Evolutionary conservation across 1,139 yeast genomes (phyloP).

Genomic region (Saccharomyces hybrid): DNA sequence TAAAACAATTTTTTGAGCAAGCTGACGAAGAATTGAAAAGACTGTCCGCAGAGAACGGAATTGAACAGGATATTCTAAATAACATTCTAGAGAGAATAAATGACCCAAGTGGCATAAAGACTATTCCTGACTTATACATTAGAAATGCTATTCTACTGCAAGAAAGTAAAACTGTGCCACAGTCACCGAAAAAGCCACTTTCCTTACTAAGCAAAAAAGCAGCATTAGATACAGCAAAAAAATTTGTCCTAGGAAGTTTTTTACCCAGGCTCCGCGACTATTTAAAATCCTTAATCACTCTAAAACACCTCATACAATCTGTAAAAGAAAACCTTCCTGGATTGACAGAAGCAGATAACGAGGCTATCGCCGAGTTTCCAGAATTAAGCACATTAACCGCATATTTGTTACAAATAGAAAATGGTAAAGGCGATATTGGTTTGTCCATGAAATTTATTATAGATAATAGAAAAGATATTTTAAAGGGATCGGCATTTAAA

Average conservation of each 20-base stretch:
- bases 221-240: slow-evolving; percentile 28
- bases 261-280: slow-evolving; percentile 24
- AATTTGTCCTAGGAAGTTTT: slow-evolving; percentile 28
- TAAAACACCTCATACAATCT: slow-evolving; percentile 15
- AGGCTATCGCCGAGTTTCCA: not conserved
- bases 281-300: slow-evolving; percentile 16
- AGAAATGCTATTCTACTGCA: slow-evolving; percentile 31
- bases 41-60: slow-evolving; percentile 26
- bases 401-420: slow-evolving; percentile 4
- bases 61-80: slow-evolving; percentile 27
- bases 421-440: slow-evolving; percentile 11
- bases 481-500: slow-evolving; percentile 19
- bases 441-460: slow-evolving; percentile 17
- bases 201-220: slow-evolving; percentile 31
- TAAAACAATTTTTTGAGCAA: slow-evolving; percentile 31
- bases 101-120: slow-evolving; percentile 33
- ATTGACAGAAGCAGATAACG: not conserved
- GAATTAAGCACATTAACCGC: not conserved
- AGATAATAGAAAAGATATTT: slow-evolving; percentile 19
- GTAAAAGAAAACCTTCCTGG: slow-evolving; percentile 3
- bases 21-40: slow-evolving; percentile 31
- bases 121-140: slow-evolving; percentile 35
- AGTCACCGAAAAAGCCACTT: slow-evolving; percentile 29
- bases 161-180: slow-evolving; percentile 25
- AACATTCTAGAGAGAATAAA: slow-evolving; percentile 28